Conservation (phyloP, 2,329 filamentous ascomycete genomes). For the Neofusicoccum sp. region DNA sequence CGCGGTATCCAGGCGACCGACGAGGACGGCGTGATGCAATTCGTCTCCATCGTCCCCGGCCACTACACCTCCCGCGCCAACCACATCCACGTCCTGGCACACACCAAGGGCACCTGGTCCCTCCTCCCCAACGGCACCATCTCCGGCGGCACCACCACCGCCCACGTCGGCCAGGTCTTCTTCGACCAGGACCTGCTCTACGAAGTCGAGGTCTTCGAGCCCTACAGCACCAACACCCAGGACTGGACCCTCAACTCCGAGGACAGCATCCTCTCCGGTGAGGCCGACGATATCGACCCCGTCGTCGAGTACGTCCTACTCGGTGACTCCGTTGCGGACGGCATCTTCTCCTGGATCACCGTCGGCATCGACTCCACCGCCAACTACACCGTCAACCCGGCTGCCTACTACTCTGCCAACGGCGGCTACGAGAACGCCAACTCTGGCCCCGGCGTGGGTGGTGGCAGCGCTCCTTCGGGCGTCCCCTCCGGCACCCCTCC, state of each 20-base stretch:
- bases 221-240: slow-evolving; percentile 46
- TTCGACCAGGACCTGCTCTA: slow-evolving; percentile 60
- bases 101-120: slow-evolving; percentile 33
- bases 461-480: not conserved
- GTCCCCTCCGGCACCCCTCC: not conserved
- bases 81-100: slow-evolving; percentile 39
- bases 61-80: slow-evolving; percentile 43
- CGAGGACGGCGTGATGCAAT: slow-evolving; percentile 48
- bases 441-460: not conserved
- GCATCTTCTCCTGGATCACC: slow-evolving; percentile 34
- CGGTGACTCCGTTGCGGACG: slow-evolving; percentile 45
- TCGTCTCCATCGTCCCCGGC: slow-evolving; percentile 50
- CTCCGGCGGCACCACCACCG: slow-evolving; percentile 47
- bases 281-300: slow-evolving; percentile 53
- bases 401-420: slow-evolving; percentile 15
- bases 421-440: slow-evolving; percentile 15
- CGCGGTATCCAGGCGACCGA: slow-evolving; percentile 50
- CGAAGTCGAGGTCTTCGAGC: slow-evolving; percentile 48
- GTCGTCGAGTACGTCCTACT: slow-evolving; percentile 58
- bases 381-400: slow-evolving; percentile 17
- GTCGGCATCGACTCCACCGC: slow-evolving; percentile 15
- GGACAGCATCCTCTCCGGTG: slow-evolving; percentile 51
- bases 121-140: slow-evolving; percentile 53
- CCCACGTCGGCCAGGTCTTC: slow-evolving; percentile 65
- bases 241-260: slow-evolving; percentile 50